Evolutionary conservation across 2,329 filamentous ascomycete genomes (phyloP).

Genomic region (Cytospora schulzeri): DNA sequence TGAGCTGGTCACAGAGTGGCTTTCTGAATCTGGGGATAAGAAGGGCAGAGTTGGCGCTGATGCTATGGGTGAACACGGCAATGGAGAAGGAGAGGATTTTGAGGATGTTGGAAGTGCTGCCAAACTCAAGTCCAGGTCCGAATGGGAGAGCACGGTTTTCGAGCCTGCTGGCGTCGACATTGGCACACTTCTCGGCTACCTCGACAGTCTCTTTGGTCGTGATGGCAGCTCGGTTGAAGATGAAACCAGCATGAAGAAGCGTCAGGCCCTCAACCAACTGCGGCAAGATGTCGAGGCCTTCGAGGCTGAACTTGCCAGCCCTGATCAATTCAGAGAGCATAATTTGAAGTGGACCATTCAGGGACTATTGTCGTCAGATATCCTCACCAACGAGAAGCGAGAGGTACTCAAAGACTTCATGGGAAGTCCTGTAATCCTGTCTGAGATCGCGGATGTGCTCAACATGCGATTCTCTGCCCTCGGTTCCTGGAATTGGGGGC

Average conservation of each 20-base stretch:
- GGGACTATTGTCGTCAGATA: slow-evolving; percentile 46
- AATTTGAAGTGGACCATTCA: slow-evolving; percentile 44
- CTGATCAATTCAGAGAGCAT: slow-evolving; percentile 39
- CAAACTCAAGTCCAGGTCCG: slow-evolving; percentile 43
- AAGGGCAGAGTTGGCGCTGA: slow-evolving; percentile 30
- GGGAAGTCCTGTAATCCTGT: slow-evolving; percentile 44
- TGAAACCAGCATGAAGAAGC: slow-evolving; percentile 31
- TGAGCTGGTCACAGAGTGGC: slow-evolving; percentile 51
- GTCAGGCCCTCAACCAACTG: slow-evolving; percentile 32
- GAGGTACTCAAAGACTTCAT: slow-evolving; percentile 48
- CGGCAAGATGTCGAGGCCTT: slow-evolving; percentile 36
- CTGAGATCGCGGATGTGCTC: slow-evolving; percentile 54
- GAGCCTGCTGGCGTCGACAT: slow-evolving; percentile 42
- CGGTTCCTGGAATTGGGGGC: slow-evolving; percentile 50
- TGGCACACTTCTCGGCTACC: slow-evolving; percentile 41
- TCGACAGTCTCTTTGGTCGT: slow-evolving; percentile 45
- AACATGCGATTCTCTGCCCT: slow-evolving; percentile 53
- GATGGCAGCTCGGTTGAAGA: slow-evolving; percentile 12
- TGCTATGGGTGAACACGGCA: slow-evolving; percentile 21
- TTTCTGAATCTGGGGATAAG: slow-evolving; percentile 35
- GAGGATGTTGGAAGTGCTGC: slow-evolving; percentile 44
- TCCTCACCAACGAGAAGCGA: slow-evolving; percentile 46
- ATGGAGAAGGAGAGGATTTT: slow-evolving; percentile 33
- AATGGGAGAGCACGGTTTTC: slow-evolving; percentile 51
- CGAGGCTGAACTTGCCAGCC: slow-evolving; percentile 35